These are phyloP conservation scores for Cyberlindnera saturnus DNA, from an alignment of 805 yeast genomes.

Conservation along the genomic window DNA sequence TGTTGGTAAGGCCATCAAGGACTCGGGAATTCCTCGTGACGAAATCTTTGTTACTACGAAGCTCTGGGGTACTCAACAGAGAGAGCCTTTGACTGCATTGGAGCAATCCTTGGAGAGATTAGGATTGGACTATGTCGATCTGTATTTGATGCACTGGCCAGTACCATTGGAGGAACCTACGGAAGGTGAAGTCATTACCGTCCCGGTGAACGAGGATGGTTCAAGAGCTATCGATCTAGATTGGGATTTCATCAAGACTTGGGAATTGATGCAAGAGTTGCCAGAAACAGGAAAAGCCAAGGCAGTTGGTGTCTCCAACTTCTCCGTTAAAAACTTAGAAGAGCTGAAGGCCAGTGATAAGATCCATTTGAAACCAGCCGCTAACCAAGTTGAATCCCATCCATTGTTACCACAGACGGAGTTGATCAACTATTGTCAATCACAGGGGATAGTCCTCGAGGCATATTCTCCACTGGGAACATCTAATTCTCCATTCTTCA, in stretches of 20 bases:
- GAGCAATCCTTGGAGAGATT: constrained; percentile 53
- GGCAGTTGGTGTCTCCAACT: constrained; percentile 19
- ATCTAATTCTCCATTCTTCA: constrained; percentile 14
- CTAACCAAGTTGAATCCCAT: constrained; percentile 16
- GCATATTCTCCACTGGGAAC: constrained; percentile 20
- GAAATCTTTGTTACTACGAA: constrained; percentile 69
- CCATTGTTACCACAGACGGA: constrained; percentile 17
- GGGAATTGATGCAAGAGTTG: constrained; percentile 15
- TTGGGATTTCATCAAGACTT: constrained; percentile 33
- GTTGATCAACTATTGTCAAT: constrained; percentile 8
- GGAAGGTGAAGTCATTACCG: constrained; percentile 28
- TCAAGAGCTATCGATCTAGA: constrained; percentile 38
- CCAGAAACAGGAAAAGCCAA: constrained; percentile 7
- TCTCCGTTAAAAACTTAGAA: constrained; percentile 11
- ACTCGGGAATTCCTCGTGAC: constrained; percentile 54
- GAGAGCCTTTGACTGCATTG: constrained; percentile 44
- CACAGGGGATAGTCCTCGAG: constrained; percentile 13
- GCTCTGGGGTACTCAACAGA: constrained; percentile 43
- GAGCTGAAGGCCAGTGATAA: constrained; percentile 5
- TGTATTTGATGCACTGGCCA: constrained; percentile 82
- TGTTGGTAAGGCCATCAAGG: constrained; percentile 45
- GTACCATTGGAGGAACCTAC: constrained; percentile 31
- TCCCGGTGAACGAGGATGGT: constrained; percentile 40
- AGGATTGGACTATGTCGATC: constrained; percentile 69
- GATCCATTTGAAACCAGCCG: constrained; percentile 12